Conservation (phyloP, 2,329 filamentous ascomycete genomes). For the Aureobasidium sp. region DNA sequence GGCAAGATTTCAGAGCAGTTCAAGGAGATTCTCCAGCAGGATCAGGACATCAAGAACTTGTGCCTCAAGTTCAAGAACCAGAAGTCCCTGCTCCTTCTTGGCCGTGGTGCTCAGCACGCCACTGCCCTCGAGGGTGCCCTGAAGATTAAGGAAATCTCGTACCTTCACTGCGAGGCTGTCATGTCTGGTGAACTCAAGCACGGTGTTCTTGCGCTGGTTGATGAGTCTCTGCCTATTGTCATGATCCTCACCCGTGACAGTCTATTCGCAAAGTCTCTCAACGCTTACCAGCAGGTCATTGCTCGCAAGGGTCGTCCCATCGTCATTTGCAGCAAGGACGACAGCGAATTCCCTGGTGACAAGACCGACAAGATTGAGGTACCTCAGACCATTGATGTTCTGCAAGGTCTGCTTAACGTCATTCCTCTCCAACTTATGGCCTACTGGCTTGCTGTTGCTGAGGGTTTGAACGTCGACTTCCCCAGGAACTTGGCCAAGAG, state of each 20-base stretch:
- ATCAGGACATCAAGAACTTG: conserved; percentile 88
- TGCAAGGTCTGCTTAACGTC: conserved; percentile 96
- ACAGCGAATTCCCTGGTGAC: conserved; percentile 79
- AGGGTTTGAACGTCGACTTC: conserved; percentile 97
- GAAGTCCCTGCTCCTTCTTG: conserved; percentile 88
- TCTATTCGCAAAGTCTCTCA: conserved; percentile 97
- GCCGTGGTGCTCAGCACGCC: conserved; percentile 92
- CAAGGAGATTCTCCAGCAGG: conserved; percentile 81
- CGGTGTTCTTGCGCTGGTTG: conserved; percentile 91
- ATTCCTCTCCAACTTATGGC: conserved; percentile 96
- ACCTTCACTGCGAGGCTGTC: conserved; percentile 98
- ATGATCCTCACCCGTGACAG: conserved; percentile 98
- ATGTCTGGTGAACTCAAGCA: conserved; percentile 99
- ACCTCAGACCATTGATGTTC: conserved; percentile 85
- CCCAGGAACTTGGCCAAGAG: conserved; percentile 98
- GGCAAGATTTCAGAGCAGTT: conserved; percentile 84
- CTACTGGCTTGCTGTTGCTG: conserved; percentile 95
- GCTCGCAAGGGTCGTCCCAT: conserved; percentile 93
- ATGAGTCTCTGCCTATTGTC: conserved; percentile 97
- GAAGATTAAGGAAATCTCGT: conserved; percentile 99
- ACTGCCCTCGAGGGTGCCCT: conserved; percentile 94
- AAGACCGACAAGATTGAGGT: conserved; percentile 97
- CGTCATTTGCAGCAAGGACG: conserved; percentile 90
- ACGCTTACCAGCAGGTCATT: conserved; percentile 98
- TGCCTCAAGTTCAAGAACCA: conserved; percentile 95